Percentiles rank a stretch among this genome's conserved stretches.
Conservation (phyloP, 345 rosid species). For the Nasturtium officinale region DNA sequence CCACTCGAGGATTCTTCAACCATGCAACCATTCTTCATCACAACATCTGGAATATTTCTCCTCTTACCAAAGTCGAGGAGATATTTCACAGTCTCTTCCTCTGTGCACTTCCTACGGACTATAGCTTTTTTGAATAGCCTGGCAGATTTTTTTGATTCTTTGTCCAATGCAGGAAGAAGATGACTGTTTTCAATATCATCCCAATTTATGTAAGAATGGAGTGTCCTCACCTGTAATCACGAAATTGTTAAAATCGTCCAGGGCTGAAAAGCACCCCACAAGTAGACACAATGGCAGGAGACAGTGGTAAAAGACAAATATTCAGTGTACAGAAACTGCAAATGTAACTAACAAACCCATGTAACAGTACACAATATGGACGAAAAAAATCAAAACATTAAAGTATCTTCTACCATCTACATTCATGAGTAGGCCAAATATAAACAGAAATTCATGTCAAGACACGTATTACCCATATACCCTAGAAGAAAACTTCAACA, state of each 20-base stretch:
- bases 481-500: not conserved
- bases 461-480: not conserved
- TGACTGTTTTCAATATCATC: conserved; percentile 80
- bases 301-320: conserved; percentile 5
- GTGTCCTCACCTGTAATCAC: conserved; percentile 78
- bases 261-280: conserved; percentile 21
- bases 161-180: conserved; percentile 59
- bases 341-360: conserved; percentile 7
- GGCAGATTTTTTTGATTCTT: conserved; percentile 70
- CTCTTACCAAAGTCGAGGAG: conserved; percentile 99
- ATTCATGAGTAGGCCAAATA: conserved; percentile 23
- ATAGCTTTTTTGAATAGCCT: conserved; percentile 86
- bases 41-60: conserved; percentile 78
- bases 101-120: conserved; percentile 71
- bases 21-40: conserved; percentile 61
- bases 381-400: conserved; percentile 3
- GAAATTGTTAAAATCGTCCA: conserved; percentile 26
- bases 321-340: conserved; percentile 3
- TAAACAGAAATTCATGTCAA: conserved; percentile 16
- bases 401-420: conserved; percentile 12
- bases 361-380: conserved; percentile 18
- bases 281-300: conserved; percentile 23
- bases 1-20: conserved; percentile 88
- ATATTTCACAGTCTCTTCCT: conserved; percentile 65
- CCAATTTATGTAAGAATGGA: conserved; percentile 82